Base-by-base conservation (phyloP, 108 stramenopile genomes). In the Discostella stelligeroides region DNA sequence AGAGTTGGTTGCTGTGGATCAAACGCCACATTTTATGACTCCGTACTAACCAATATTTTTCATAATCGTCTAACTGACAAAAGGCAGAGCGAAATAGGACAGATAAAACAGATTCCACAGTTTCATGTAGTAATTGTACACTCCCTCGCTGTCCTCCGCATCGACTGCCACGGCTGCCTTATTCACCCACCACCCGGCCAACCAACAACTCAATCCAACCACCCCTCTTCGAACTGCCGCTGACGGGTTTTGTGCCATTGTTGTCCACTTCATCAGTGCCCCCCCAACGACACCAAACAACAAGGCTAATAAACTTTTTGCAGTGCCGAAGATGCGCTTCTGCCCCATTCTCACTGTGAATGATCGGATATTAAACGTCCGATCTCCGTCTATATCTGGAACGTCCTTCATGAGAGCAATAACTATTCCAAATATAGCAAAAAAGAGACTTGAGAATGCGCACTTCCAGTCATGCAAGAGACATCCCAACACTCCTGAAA, bases 401-500 rank as follows among this genome's bases (percentile, higher is more conserved):
- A 96, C 91, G 68, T 96, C 95, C 70, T 96, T 96, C 90, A 93
- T 93, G 29, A 96, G 66, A 7, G 92, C 92, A 77, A 84, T 81
- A 18, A 95, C 94, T n/a, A 92, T 78, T 17, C 89, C 94, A 75
- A 95, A 95, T 13, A 95, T 72, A 10, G 85, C 89, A 76, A 92
- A 95, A 56, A 90, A 95, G 25, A 91, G 27, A 70, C 89, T 90
- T 0, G 90, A 90, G 18, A 83, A 49, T 15, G 73, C 42, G 64
- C 93, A 94, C 47, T 63, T 69, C 46, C 76, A 75, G 64, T 91
- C 83, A 21, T 58, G 59, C 37, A 73, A 17, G 1, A 92, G 65
- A 71, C 83, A 91, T 10, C 77, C 34, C 77, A 86, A 59, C 14
- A 89, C 83, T 42, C 81, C 79, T 15, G 79, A 47, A 27, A 51